Evolutionary conservation across 129 eudicot species (phyloP), one percentile per base, ranked within the genome.

Genomic region (Centrapalus pauciflorus): DNA sequence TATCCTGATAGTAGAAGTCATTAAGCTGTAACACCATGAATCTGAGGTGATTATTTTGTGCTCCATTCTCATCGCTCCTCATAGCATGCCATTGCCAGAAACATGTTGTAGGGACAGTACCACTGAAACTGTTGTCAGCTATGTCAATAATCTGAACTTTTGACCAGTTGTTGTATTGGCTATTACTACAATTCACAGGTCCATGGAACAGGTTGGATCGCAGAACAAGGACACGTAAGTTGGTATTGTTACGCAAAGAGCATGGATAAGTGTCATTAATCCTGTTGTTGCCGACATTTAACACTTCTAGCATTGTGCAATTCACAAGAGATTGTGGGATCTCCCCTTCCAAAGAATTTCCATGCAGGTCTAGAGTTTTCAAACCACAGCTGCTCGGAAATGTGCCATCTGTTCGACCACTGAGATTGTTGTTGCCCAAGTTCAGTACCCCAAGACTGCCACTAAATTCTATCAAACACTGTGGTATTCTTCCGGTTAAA

Each of bases 61-160:
- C 41, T 20, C 12, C 40, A n/a, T 14, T 55, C 9, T 41, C 30
- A 4, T 33, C 67, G 1, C 0, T 41, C 71, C 57, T 71, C 95
- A 80, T 77, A 26, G 55, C 81, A 20, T 16, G 33, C 84, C 79
- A 70, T 12, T 38, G 45, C 48, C 4, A 8, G 49, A 82, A 79
- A 26, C 14, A 55, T 4, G 40, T 23, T n/a, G 35, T 7, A 0
- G 63, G 76, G 5, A 86, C 4, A 13, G 1, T 1, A 33, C 87
- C 85, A 1, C n/a, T 65, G 0, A 74, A 74, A 23, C 1, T 20
- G 23, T 65, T 74, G 29, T 2, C 17, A 55, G 90, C 80, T 23
- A 85, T 35, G 67, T 82, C 80, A 3, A 82, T 7, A 16, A 85
- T 85, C 23, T 85, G 88, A 66, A 85, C 79, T 29, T 64, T 51